Base-by-base conservation (phyloP, 176 grass and related monocot species). In the Cenchrus americanus region DNA sequence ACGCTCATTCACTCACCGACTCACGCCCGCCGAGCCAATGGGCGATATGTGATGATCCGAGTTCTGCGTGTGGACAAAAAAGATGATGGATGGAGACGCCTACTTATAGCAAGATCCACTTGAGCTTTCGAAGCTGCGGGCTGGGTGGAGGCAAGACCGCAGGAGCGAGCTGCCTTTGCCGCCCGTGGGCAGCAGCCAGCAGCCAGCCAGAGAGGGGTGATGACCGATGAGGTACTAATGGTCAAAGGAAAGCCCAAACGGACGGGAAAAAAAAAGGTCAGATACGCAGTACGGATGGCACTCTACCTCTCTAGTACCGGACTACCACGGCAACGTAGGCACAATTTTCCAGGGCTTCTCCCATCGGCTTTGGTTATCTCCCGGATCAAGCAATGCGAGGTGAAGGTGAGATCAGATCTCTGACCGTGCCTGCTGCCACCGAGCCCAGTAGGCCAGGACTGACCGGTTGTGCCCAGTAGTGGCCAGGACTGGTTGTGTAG, bases 371-470 rank as follows among this genome's bases (percentile, higher is more conserved):
- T 21, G 8, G 51, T 26, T 32, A 79, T 79, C 75, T 79, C 75
- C 34, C 74, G 42, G 24, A 44, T 44, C 43, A 44, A 18, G 17
- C 11, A 23, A 50, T 68, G 80, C 40, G 13, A 7, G 42, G 42
- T 44, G 42, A 8, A 44, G 6, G 42, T 21, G 79, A 73, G 86
- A 72, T 24, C 66, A 78, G 80, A 83, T 88, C 66, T 88, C 86
- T 83, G 73, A 83, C 79, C 68, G 27, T 27, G 69, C 32, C 71
- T 44, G 86, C 71, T 14, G 60, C 60, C 60, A 62, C 18, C 58
- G 6, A 61, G 4, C 58, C 58, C 21, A 24, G 19, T n/a, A n/a
- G n/a, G n/a, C n/a, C n/a, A n/a, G n/a, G n/a, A n/a, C n/a, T n/a
- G n/a, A n/a, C n/a, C n/a, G n/a, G n/a, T n/a, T n/a, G n/a, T n/a